Base-by-base conservation (phyloP, 371 early-diverging fungal genomes). In the Mortierella sp. region DNA sequence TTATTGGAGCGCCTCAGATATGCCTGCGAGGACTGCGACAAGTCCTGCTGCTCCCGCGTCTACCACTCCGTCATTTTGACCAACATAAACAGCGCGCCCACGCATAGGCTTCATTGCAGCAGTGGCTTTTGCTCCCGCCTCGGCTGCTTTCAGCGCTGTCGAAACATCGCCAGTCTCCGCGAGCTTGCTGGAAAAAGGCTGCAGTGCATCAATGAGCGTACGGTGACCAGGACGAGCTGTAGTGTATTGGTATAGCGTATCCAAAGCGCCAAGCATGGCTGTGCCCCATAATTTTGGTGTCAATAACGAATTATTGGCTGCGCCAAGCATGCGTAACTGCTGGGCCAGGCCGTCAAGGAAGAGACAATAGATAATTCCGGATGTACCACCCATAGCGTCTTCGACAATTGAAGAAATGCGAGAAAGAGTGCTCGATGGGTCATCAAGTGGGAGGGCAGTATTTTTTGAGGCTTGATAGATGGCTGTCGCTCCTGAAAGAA, bases 191-290 rank as follows among this genome's bases (percentile, higher is more conserved):
- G 91, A 83, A 84, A 93, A 92, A 1, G 95, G 94, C 54, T 86
- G 85, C 60, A 95, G 80, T 1, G 89, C 89, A 75, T 95, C 95
- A 72, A 95, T 89, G 66, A 95, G 66, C 0, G 96, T 95, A 51
- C 95, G 90, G 64, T 95, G 93, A 26, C 95, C 95, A 15, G 86
- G 85, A 26, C 89, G 86, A 8, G 96, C 95, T 1, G 86, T 85
- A 0, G 94, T 94, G 75, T 94, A 93, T 58, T 82, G 81, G 76
- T 89, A 85, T 6, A 95, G 78, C 1, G 91, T 86, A 19, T 85
- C 81, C 19, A 94, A 68, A 2, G 92, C 94, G 17, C 63, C 64
- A 17, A 75, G 26, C 75, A 69, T 75, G 23, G 69, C 69, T 53
- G 6, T 32, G 4, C 75, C 75, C 75, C 75, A 75, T 2, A 65